phyloP scores from a whole-genome alignment of 2,329 filamentous ascomycete species.

The Penicillium sp. region DNA sequence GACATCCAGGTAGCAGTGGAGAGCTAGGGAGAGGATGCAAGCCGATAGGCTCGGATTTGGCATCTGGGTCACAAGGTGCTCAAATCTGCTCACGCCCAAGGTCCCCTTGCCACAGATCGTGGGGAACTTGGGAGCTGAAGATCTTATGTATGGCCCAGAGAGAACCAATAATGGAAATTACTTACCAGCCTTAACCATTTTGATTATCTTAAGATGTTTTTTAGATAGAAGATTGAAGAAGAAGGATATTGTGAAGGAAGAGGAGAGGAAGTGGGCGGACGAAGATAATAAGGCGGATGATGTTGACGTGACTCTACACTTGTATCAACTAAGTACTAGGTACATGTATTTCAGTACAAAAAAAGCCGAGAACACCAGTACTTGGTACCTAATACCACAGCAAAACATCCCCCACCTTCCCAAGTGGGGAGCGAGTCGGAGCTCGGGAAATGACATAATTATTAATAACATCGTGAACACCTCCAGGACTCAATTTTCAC shows the following conservation, averaged over 20 bases:
- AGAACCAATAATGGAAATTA: constrained; percentile 30
- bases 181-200: constrained; percentile 98
- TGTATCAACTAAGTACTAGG: constrained; percentile 5
- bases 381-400: neutral
- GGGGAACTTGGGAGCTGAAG: constrained; percentile 17
- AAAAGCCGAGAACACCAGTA: neutral
- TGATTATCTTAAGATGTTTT: constrained; percentile 55
- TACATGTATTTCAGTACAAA: constrained; percentile 8
- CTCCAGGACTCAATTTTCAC: neutral
- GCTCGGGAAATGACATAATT: constrained; percentile 26
- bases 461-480: neutral
- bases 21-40: constrained; percentile 3
- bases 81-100: constrained; percentile 45
- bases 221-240: constrained; percentile 17
- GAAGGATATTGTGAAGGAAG: constrained; percentile 11
- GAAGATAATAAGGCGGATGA: constrained; percentile 25
- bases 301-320: constrained; percentile 25
- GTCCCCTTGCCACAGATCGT: constrained; percentile 33
- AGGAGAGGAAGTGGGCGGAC: constrained; percentile 17
- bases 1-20: constrained; percentile 5
- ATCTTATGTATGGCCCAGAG: constrained; percentile 15
- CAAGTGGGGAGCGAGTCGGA: constrained; percentile 18
- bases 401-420: constrained; percentile 26
- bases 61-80: constrained; percentile 38
- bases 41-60: constrained; percentile 30